These are phyloP conservation scores for Hypoxylon sp. DNA, from an alignment of 2,329 filamentous ascomycete genomes.

Conservation along the genomic window DNA sequence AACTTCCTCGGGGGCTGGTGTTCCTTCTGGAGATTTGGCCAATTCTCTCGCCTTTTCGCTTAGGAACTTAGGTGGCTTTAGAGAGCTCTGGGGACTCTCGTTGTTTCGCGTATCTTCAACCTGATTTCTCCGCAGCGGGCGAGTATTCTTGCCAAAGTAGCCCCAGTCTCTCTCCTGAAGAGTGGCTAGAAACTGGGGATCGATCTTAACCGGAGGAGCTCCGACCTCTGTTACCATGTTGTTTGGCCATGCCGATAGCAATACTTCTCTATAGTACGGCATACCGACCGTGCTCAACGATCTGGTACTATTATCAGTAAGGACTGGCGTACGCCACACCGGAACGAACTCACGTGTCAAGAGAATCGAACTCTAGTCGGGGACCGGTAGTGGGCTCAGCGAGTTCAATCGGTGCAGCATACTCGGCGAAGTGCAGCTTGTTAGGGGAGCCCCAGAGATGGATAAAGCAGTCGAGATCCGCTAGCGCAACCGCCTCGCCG, in stretches of 20 bases:
- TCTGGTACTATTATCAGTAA: constrained; percentile 55
- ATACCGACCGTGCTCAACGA: constrained; percentile 89
- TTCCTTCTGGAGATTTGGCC: constrained; percentile 59
- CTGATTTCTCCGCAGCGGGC: constrained; percentile 82
- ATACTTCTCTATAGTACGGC: constrained; percentile 89
- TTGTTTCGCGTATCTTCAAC: constrained; percentile 78
- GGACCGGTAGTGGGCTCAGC: constrained; percentile 72
- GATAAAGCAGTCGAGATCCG: constrained; percentile 81
- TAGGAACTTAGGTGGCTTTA: constrained; percentile 87
- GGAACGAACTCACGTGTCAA: constrained; percentile 70
- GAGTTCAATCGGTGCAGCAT: constrained; percentile 81
- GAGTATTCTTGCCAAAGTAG: constrained; percentile 80
- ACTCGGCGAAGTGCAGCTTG: constrained; percentile 88
- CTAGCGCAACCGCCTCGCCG: constrained; percentile 84
- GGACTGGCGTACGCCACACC: constrained; percentile 3
- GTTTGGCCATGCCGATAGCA: constrained; percentile 90
- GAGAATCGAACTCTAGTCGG: constrained; percentile 72
- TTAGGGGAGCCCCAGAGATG: constrained; percentile 89
- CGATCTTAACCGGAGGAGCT: constrained; percentile 80
- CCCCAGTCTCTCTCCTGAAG: constrained; percentile 81
- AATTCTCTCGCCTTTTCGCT: constrained; percentile 89
- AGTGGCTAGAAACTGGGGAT: constrained; percentile 74
- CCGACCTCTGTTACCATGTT: constrained; percentile 88
- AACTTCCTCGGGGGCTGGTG: constrained; percentile 57
- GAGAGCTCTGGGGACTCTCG: constrained; percentile 71